phyloP scores from a whole-genome alignment of 108 stramenopile genomes.

The Cyclotella atomus region DNA sequence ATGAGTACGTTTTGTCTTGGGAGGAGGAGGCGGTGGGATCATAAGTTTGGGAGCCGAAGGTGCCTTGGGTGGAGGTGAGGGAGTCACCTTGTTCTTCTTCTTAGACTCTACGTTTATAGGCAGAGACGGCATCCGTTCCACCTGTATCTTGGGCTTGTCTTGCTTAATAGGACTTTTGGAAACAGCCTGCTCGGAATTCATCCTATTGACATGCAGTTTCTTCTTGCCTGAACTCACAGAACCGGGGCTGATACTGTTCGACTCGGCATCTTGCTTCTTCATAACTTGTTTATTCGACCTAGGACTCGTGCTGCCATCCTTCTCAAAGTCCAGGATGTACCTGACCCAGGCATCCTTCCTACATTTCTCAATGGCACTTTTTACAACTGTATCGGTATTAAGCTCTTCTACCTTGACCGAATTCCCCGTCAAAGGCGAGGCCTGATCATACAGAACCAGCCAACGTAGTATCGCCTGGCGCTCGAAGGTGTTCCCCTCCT shows the following conservation, averaged over 20 bases:
- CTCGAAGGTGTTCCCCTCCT: conserved; percentile 14
- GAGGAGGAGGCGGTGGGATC: not conserved
- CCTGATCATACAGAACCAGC: conserved; percentile 4
- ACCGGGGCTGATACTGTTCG: too few relatives aligned
- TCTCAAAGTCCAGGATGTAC: conserved; percentile 3
- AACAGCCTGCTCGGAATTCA: too few relatives aligned
- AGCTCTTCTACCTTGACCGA: not conserved
- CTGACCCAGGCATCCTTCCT: conserved; percentile 11
- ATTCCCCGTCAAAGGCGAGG: not conserved
- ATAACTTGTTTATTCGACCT: too few relatives aligned
- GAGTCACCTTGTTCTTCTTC: not conserved
- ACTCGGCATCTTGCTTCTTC: too few relatives aligned
- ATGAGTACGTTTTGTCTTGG: not conserved
- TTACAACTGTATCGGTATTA: not conserved
- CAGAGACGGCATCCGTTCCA: not conserved
- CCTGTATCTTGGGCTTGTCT: not conserved
- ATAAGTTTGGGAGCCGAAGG: not conserved
- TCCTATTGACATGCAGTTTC: too few relatives aligned
- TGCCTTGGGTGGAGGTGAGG: conserved; percentile 2
- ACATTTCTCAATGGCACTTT: conserved; percentile 8
- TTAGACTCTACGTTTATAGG: not conserved
- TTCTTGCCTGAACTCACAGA: too few relatives aligned
- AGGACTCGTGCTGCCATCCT: not conserved
- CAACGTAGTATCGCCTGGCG: conserved; percentile 6
- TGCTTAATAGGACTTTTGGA: not conserved